Base-by-base conservation (phyloP, 768 basidiomycete genomes). In the Collybia sp. region DNA sequence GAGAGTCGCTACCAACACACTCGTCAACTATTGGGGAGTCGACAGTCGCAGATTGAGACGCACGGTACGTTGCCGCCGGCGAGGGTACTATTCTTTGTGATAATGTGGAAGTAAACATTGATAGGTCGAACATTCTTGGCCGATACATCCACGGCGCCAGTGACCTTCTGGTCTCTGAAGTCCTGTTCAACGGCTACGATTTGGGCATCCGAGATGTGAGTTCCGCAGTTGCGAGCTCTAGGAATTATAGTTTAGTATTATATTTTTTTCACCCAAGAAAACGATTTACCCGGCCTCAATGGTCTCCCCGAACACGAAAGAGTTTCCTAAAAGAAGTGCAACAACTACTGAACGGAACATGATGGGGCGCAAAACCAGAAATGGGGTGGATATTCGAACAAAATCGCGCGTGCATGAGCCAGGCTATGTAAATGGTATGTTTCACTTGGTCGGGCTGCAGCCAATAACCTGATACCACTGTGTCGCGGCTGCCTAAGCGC, bases 41-140 rank as follows among this genome's bases (percentile, higher is more conserved):
- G 12, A 3, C 9, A 10, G 9, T 30, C 9, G n/a, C n/a, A n/a
- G n/a, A n/a, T n/a, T n/a, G n/a, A n/a, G n/a, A n/a, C n/a, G n/a
- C n/a, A n/a, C n/a, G 72, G 63, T 33, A 77, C 51, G 45, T 69
- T 62, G 20, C 75, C 76, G 31, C 72, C 72, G 12, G 55, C 45
- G 1, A 57, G 15, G 25, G 63, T 64, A 1, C 43, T 44, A 46
- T 67, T 53, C 30, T 51, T 46, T 53, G 57, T 55, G 39, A 74
- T 50, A 38, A 71, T 66, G 54, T 72, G 68, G 55, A 68, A 56
- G 44, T 50, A 41, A 25, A 58, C 50, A 38, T 49, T 20, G 16
- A 38, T 47, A 19, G 66, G 18, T 12, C 46, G 40, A 1, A 43
- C 31, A 15, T 47, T 43, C 13, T 25, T 17, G 16, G 40, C 31